Base-by-base conservation (phyloP, 2,329 filamentous ascomycete genomes). In the Colletotrichum sp. region DNA sequence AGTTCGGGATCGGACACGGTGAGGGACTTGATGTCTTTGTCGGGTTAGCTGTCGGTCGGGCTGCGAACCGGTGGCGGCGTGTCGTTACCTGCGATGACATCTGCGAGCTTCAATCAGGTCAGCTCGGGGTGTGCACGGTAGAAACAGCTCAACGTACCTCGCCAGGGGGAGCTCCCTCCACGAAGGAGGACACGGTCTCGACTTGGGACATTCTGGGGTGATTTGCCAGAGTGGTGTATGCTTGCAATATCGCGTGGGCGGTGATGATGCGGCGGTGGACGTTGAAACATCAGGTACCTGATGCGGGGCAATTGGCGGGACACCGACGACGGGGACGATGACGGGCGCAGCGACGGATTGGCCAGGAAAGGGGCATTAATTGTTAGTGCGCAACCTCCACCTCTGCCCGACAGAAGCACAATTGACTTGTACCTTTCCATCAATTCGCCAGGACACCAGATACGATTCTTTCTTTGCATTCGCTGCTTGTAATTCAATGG, bases 151-250 rank as follows among this genome's bases (percentile, higher is more conserved):
- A 78, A 84, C 87, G 81, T 92, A 98, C 96, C 94, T 99, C 97
- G 89, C 97, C 97, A 26, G 97, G 97, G 64, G 97, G 97, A 81
- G 97, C 96, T 82, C 95, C 95, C 88, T 98, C 93, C 79, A 99
- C 93, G 85, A 99, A 99, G 67, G 96, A 93, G 79, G 96, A 94
- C 79, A 95, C 89, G 72, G 93, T 92, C 77, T 91, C 89, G 78
- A 92, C 80, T 72, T 87, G 84, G 71, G 74, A 76, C 74, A 76
- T 75, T 55, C 18, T 68, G 83, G 87, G 81, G 80, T 86, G 84
- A 15, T 43, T 9, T 48, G 26, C 60, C 21, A 16, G 26, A 26
- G 24, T 61, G 10, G 15, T 32, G 28, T 21, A 16, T 24, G 59
- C 24, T 63, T 30, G 59, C 48, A 55, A 30, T 48, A 28, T 30